Percentiles rank a stretch among this genome's conserved stretches.
These are phyloP conservation scores for Colletotrichum godetiae DNA, from an alignment of 2,329 filamentous ascomycete genomes.

Conservation along the genomic window DNA sequence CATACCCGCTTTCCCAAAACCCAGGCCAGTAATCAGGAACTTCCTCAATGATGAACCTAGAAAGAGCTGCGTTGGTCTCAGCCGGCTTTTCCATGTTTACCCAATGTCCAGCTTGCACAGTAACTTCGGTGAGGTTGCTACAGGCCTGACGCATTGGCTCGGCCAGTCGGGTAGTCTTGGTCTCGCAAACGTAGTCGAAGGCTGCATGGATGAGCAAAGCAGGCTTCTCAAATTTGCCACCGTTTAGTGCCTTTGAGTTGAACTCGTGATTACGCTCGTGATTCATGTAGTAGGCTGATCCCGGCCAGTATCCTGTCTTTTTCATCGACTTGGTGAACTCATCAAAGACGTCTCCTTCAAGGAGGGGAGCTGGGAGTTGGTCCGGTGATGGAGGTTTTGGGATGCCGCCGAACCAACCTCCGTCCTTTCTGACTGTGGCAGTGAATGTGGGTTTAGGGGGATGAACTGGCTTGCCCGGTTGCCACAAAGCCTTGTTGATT, in stretches of 20 bases:
- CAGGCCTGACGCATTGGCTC: constrained; percentile 48
- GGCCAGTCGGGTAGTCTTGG: constrained; percentile 44
- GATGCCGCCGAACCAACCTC: constrained; percentile 36
- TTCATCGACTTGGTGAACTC: constrained; percentile 87
- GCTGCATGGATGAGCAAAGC: constrained; percentile 48
- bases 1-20: constrained; percentile 18
- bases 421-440: constrained; percentile 20
- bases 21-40: constrained; percentile 30
- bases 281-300: constrained; percentile 50
- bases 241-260: constrained; percentile 40
- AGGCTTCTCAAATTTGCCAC: constrained; percentile 48
- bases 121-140: constrained; percentile 51
- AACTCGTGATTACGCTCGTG: constrained; percentile 54
- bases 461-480: neutral
- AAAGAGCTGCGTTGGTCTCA: constrained; percentile 41
- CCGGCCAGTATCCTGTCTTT: constrained; percentile 79
- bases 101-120: constrained; percentile 49
- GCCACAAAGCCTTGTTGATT: constrained; percentile 33
- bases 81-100: constrained; percentile 43
- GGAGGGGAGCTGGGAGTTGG: neutral
- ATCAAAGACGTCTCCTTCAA: constrained; percentile 65
- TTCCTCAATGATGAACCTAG: constrained; percentile 40
- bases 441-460: constrained; percentile 22
- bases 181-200: constrained; percentile 52
- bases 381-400: constrained; percentile 15